Conservation (phyloP, 495 filamentous ascomycete species). For the Penicillium lagena region DNA sequence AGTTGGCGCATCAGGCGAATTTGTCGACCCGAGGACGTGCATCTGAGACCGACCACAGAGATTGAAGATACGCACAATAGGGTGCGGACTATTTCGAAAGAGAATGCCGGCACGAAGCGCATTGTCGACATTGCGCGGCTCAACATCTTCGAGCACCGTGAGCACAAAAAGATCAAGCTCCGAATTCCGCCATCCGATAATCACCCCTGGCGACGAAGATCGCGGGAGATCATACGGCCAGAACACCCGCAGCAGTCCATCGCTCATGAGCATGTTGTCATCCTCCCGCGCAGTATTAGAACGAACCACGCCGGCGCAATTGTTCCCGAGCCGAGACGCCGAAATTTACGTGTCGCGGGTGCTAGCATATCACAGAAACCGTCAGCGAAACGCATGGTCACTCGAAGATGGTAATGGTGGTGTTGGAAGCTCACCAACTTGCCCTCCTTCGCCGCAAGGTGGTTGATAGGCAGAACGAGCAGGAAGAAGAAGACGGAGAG, state of each 20-base stretch:
- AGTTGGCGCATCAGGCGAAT: conserved; percentile 42
- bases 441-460: conserved; percentile 62
- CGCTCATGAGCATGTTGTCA: conserved; percentile 73
- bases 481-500: conserved; percentile 73
- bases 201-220: conserved; percentile 66
- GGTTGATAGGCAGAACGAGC: conserved; percentile 65
- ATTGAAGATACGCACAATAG: conserved; percentile 71
- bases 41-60: conserved; percentile 77
- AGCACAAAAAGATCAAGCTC: conserved; percentile 85
- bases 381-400: conserved; percentile 1
- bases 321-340: conserved; percentile 96
- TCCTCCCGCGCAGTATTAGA: conserved; percentile 63
- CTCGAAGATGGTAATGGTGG: not conserved
- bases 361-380: conserved; percentile 43
- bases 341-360: conserved; percentile 72
- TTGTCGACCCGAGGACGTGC: conserved; percentile 78
- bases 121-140: conserved; percentile 77
- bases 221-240: conserved; percentile 86
- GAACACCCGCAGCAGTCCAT: conserved; percentile 95
- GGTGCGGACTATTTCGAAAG: conserved; percentile 75
- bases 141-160: conserved; percentile 81
- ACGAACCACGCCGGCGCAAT: conserved; percentile 86
- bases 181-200: conserved; percentile 95
- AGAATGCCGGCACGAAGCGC: conserved; percentile 79
- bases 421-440: conserved; percentile 45